Percentiles rank a stretch among this genome's conserved stretches.
Evolutionary conservation across 169 alveolate genomes (phyloP).

Genomic region (Plasmodium berghei): DNA sequence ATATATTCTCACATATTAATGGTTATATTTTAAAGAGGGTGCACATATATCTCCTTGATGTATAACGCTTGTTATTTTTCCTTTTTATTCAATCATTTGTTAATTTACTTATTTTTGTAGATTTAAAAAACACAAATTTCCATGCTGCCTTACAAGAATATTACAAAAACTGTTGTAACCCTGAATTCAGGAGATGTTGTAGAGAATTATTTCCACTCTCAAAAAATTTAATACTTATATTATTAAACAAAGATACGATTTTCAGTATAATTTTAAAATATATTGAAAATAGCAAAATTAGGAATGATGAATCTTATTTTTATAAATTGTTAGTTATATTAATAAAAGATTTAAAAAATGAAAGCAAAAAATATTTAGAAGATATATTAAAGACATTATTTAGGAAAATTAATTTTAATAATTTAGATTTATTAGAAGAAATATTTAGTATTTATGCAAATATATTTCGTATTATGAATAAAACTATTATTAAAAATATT

Average conservation of each 20-base stretch:
- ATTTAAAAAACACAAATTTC: slow-evolving; percentile 52
- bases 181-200: slow-evolving; percentile 62
- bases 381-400: slow-evolving; percentile 54
- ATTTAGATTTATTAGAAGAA: slow-evolving; percentile 65
- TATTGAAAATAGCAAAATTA: slow-evolving; percentile 50
- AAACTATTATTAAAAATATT: slow-evolving; percentile 51
- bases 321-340: slow-evolving; percentile 51
- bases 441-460: slow-evolving; percentile 72
- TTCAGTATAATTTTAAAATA: slow-evolving; percentile 50
- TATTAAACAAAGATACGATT: slow-evolving; percentile 60
- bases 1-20: background rate
- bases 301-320: slow-evolving; percentile 62
- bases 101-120: slow-evolving; percentile 3
- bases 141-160: slow-evolving; percentile 33
- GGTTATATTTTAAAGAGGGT: background rate
- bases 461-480: slow-evolving; percentile 73
- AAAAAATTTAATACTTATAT: slow-evolving; percentile 55
- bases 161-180: slow-evolving; percentile 47
- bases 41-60: background rate
- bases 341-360: slow-evolving; percentile 73
- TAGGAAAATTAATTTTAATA: slow-evolving; percentile 57
- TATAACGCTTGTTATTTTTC: background rate
- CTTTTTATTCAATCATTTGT: slow-evolving; percentile 18
- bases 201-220: slow-evolving; percentile 34
- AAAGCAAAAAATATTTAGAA: slow-evolving; percentile 53